These are phyloP conservation scores for Cyclostephanos tholiformis DNA, from an alignment of 108 stramenopile species.

Conservation along the genomic window DNA sequence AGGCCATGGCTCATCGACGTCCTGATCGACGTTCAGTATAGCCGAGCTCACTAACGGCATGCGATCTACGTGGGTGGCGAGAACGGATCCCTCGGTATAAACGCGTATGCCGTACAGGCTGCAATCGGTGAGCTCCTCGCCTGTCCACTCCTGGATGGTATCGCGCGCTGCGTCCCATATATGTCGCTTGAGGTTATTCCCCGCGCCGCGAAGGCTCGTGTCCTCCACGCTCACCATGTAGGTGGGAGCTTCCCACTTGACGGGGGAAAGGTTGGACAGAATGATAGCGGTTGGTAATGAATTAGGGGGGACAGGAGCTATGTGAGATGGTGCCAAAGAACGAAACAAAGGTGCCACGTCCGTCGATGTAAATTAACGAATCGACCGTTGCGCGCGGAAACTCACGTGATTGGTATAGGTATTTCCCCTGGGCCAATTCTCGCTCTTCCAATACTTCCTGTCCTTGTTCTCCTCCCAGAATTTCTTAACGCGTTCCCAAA, in stretches of 20 bases:
- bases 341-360: not conserved
- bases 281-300: not conserved
- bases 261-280: not conserved
- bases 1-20: constrained; percentile 94
- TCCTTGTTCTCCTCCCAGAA: constrained; percentile 79
- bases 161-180: constrained; percentile 77
- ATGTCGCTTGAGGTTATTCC: constrained; percentile 57
- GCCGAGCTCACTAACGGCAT: constrained; percentile 86
- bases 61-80: constrained; percentile 93
- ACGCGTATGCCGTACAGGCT: constrained; percentile 90
- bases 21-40: constrained; percentile 88
- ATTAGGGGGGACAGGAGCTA: not conserved
- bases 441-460: constrained; percentile 31
- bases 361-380: constrained; percentile 24
- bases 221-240: constrained; percentile 81
- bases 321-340: not conserved
- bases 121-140: constrained; percentile 76
- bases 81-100: constrained; percentile 80
- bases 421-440: constrained; percentile 73
- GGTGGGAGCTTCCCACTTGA: constrained; percentile 57
- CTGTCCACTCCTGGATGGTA: constrained; percentile 87
- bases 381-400: not conserved
- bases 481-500: constrained; percentile 59
- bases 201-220: constrained; percentile 57
- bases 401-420: constrained; percentile 78